Evolutionary conservation across 2,329 filamentous ascomycete species (phyloP), one percentile per base, ranked within the genome.

Genomic region (Bisporella sp.): DNA sequence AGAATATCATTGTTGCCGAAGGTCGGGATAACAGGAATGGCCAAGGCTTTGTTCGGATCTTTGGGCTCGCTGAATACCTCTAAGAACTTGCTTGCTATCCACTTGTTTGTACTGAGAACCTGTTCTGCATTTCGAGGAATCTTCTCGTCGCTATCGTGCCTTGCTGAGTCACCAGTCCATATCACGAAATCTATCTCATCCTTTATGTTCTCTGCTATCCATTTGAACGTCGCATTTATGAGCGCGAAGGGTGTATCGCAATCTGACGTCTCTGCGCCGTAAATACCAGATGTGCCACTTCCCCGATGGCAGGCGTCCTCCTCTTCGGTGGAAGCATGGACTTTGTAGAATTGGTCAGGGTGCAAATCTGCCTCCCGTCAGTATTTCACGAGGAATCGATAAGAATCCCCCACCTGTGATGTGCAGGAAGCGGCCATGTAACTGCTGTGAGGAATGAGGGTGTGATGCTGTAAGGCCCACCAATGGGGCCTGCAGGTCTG

Each of bases 1-100:
- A 96, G 81, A 52, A 99, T 91, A 64, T 99, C 93, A 69, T 99
- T 99, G 72, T 99, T 99, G 54, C 93, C 93, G 59, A 96, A 84
- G 0, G 85, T 96, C 0, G 93, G 91, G 21, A 99, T 76, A 31
- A 97, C 81, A 4, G 93, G 92, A 4, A 97, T 78, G 9, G 76
- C 68, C 52, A 90, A 77, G 51, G 81, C 79, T 48, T 79, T 73
- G 33, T 73, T 72, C n/a, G 73, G 74, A 57, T 79, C 72, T 41
- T 77, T 73, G 37, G 69, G 60, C 47, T 74, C 73, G 28, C 77
- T 75, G 63, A 96, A 96, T 7, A 87, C 75, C 21, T 90, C 79
- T 44, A 78, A 70, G 67, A 97, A 89, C 66, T 89, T 89, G 60
- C 82, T 71, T 45, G 90, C 84, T 55, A 96, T 74, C 57, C 82